Evolutionary conservation across 2,329 filamentous ascomycete species (phyloP).

Genomic region (Thielaviopsis musarum): DNA sequence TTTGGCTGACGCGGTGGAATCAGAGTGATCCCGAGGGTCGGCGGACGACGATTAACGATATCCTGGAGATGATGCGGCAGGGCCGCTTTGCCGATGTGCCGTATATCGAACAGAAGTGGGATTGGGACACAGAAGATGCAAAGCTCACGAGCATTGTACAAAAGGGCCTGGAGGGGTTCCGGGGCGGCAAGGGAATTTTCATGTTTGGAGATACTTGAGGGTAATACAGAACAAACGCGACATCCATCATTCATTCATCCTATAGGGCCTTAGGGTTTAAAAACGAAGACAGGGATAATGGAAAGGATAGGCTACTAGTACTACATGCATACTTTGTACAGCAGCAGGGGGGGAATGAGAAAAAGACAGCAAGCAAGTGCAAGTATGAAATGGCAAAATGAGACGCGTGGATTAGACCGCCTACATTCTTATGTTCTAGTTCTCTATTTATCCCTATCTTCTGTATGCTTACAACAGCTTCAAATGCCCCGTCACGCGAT

Average conservation of each 20-base stretch:
- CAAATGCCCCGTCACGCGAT: conserved; percentile 68
- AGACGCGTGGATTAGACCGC: neutral
- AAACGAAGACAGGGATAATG: too few species aligned
- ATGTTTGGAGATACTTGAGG: conserved; percentile 48
- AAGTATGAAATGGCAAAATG: too few species aligned
- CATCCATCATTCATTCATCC: too few species aligned
- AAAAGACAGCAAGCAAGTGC: too few species aligned
- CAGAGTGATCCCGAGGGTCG: conserved; percentile 58
- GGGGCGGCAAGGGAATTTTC: conserved; percentile 80
- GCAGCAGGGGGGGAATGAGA: too few species aligned
- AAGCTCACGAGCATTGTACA: conserved; percentile 59
- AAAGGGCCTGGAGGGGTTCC: conserved; percentile 67
- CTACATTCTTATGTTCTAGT: too few species aligned
- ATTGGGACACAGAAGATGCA: conserved; percentile 58
- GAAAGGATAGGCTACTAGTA: too few species aligned
- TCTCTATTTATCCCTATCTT: too few species aligned
- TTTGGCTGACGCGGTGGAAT: conserved; percentile 89
- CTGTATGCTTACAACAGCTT: conserved; percentile 50
- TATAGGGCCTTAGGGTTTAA: too few species aligned
- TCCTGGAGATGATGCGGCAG: conserved; percentile 55
- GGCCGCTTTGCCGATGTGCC: conserved; percentile 74
- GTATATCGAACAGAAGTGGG: conserved; percentile 68
- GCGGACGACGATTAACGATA: conserved; percentile 65
- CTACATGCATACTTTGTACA: too few species aligned
- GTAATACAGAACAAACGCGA: neutral